Conservation (phyloP, 768 basidiomycete genomes). For the Mycena vitilis region DNA sequence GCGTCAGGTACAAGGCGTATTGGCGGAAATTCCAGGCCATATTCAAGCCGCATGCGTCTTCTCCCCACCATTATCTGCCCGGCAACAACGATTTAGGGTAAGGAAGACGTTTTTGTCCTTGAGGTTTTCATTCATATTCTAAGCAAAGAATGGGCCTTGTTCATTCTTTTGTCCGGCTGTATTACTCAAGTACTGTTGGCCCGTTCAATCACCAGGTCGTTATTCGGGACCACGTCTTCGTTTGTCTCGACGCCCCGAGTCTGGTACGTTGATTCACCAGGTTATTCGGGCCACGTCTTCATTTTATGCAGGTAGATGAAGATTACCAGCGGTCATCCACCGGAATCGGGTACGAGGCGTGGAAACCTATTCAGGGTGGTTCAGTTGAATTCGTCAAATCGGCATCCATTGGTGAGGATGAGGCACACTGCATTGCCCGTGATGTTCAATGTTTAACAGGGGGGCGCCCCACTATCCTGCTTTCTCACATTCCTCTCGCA, state of each 20-base stretch:
- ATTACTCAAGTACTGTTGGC: constrained; percentile 75
- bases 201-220: constrained; percentile 70
- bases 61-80: constrained; percentile 68
- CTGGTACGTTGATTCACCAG: no score
- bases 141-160: constrained; percentile 65
- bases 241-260: constrained; percentile 69
- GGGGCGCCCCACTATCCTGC: constrained; percentile 67
- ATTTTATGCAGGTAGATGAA: constrained; percentile 77
- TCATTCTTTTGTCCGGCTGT: constrained; percentile 62
- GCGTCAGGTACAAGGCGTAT: constrained; percentile 69
- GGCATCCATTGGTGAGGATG: constrained; percentile 54
- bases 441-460: constrained; percentile 35
- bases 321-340: constrained; percentile 74
- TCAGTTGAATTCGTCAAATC: constrained; percentile 69
- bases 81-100: constrained; percentile 88
- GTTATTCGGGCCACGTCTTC: no score
- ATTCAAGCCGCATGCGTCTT: constrained; percentile 57
- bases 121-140: not conserved
- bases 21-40: constrained; percentile 70
- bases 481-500: constrained; percentile 89
- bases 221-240: constrained; percentile 76
- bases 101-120: constrained; percentile 35
- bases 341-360: constrained; percentile 62
- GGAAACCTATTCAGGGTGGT: constrained; percentile 65
- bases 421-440: not conserved